Conservation (phyloP, 225 moss, liverwort and hornwort species). For the Sphagnum contortum region DNA sequence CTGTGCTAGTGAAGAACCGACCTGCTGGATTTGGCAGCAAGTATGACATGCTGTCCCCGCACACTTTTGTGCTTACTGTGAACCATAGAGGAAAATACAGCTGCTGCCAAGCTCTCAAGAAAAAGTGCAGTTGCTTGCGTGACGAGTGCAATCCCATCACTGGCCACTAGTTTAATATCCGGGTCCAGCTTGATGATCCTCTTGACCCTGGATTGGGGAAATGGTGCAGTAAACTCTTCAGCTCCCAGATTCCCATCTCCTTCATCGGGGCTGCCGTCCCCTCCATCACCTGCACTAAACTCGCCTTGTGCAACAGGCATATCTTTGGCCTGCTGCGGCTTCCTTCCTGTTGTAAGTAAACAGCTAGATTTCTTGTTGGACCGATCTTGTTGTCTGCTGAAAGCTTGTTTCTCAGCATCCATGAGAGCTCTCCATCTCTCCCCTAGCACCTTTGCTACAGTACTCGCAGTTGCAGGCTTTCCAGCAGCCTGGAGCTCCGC, state of each 20-base stretch:
- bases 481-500: slow-evolving; percentile 4
- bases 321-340: too few relatives aligned
- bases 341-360: too few relatives aligned
- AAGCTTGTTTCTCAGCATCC: slow-evolving; percentile 3
- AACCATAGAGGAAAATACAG: slow-evolving; percentile 36
- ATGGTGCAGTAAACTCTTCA: slow-evolving; percentile 19
- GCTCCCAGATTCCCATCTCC: neutral
- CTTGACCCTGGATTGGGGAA: slow-evolving; percentile 57
- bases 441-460: slow-evolving; percentile 6
- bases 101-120: slow-evolving; percentile 41
- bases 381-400: neutral
- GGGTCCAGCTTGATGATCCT: slow-evolving; percentile 59
- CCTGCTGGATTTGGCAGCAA: slow-evolving; percentile 44
- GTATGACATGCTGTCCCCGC: slow-evolving; percentile 40
- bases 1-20: neutral
- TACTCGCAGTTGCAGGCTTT: neutral
- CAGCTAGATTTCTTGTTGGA: too few relatives aligned
- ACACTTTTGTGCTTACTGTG: slow-evolving; percentile 50
- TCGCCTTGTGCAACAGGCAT: too few relatives aligned
- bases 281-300: neutral
- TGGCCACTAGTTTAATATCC: slow-evolving; percentile 43
- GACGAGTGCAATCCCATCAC: slow-evolving; percentile 42
- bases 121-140: slow-evolving; percentile 45
- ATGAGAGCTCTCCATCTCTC: slow-evolving; percentile 8
- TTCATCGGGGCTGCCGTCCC: slow-evolving; percentile 2